Conservation (phyloP, 2,329 filamentous ascomycete genomes). For the Hymenoscyphus fraxineus region DNA sequence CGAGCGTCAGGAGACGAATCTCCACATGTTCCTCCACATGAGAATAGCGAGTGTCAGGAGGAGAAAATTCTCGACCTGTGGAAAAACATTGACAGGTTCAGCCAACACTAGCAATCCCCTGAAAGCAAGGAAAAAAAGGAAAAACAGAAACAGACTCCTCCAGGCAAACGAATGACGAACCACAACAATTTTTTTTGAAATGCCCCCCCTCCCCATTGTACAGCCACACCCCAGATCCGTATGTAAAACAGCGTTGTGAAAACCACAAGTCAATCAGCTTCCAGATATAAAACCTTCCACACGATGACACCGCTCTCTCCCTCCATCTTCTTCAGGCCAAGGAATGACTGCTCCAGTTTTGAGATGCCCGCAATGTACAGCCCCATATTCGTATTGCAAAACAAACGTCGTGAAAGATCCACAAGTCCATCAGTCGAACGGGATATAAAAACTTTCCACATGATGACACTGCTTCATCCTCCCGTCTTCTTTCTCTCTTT, state of each 20-base stretch:
- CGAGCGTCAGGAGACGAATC: too few relatives aligned
- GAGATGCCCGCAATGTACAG: too few relatives aligned
- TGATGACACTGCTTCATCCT: not conserved
- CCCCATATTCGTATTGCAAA: too few relatives aligned
- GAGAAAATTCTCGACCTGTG: too few relatives aligned
- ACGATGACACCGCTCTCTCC: not conserved
- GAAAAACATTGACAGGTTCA: too few relatives aligned
- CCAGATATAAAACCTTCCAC: not conserved
- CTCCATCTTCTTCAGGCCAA: not conserved
- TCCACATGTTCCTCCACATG: too few relatives aligned
- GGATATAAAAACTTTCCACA: not conserved
- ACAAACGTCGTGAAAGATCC: not conserved
- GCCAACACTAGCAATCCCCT: too few relatives aligned
- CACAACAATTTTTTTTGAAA: not conserved
- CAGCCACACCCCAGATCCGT: not conserved
- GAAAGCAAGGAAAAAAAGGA: too few relatives aligned
- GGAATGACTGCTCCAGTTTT: too few relatives aligned
- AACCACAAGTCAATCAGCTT: slow-evolving; percentile 1
- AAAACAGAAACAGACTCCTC: too few relatives aligned
- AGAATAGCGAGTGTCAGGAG: too few relatives aligned
- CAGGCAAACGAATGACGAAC: not conserved
- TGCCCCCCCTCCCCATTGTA: not conserved
- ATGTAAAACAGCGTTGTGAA: not conserved
- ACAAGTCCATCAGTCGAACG: not conserved
- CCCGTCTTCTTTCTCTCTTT: not conserved